phyloP scores from a whole-genome alignment of 257 asterid species.

The Cynanchum wilfordii region DNA sequence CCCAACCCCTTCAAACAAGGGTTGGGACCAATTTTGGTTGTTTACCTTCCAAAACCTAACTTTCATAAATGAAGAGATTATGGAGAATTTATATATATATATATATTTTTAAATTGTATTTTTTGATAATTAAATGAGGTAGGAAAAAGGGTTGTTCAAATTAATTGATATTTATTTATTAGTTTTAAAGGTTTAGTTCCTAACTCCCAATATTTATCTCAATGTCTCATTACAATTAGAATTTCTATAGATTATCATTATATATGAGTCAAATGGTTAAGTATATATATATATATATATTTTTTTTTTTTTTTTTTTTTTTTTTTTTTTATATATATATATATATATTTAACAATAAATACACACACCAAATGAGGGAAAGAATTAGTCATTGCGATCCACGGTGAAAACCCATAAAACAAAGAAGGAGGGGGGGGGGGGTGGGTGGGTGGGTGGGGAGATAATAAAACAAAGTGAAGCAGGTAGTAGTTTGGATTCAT shows the following conservation, averaged over 20 bases:
- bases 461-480: background rate
- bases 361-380: no score
- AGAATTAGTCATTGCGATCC: no score
- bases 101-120: background rate
- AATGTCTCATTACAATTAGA: background rate
- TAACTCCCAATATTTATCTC: background rate
- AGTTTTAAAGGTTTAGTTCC: background rate
- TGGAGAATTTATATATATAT: background rate
- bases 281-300: no score
- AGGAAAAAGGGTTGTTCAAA: slow-evolving; percentile 3
- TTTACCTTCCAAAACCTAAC: background rate
- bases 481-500: no score
- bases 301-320: no score
- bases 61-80: background rate
- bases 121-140: background rate
- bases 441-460: no score
- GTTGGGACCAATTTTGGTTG: background rate
- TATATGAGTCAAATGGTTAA: no score
- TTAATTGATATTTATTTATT: slow-evolving; percentile 1
- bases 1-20: background rate
- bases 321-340: no score
- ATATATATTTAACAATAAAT: no score
- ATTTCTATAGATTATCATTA: background rate
- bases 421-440: no score
- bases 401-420: no score